Conservation (phyloP, 192 early-diverging fungal genomes). For the Umbelopsis sp. region DNA sequence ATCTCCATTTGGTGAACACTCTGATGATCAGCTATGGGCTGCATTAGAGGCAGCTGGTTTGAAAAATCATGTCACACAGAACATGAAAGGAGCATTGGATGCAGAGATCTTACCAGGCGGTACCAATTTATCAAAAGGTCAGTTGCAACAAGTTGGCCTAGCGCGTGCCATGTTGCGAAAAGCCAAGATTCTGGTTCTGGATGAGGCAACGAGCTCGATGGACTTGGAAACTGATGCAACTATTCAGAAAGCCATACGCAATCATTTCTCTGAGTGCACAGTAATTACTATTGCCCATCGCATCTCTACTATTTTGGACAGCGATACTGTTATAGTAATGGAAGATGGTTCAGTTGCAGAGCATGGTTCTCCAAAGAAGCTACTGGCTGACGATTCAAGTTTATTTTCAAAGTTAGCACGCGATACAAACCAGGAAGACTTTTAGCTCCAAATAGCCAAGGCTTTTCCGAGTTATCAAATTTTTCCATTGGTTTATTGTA, state of each 20-base stretch:
- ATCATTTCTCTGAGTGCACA: slow-evolving; percentile 54
- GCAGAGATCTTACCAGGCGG: slow-evolving; percentile 48
- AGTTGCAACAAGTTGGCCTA: slow-evolving; percentile 62
- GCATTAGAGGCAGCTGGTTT: slow-evolving; percentile 25
- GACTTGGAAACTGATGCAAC: slow-evolving; percentile 50
- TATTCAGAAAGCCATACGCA: slow-evolving; percentile 57
- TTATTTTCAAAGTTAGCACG: neutral
- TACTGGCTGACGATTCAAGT: neutral
- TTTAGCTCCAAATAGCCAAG: too few relatives aligned
- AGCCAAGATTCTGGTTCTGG: slow-evolving; percentile 63
- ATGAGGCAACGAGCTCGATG: slow-evolving; percentile 65
- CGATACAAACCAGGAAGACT: neutral
- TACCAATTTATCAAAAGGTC: slow-evolving; percentile 62
- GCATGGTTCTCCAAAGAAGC: slow-evolving; percentile 26
- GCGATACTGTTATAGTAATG: slow-evolving; percentile 57
- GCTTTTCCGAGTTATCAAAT: too few relatives aligned
- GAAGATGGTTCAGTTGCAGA: slow-evolving; percentile 51
- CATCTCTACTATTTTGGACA: slow-evolving; percentile 56
- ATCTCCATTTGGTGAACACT: slow-evolving; percentile 75
- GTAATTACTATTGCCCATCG: slow-evolving; percentile 71
- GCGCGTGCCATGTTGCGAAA: slow-evolving; percentile 60
- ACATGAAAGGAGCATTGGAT: slow-evolving; percentile 38
- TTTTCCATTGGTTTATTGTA: too few relatives aligned
- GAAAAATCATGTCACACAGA: slow-evolving; percentile 9
- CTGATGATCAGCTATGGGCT: slow-evolving; percentile 51